Conservation (phyloP, 257 asterid species). For the Solanum gracilifrons region DNA sequence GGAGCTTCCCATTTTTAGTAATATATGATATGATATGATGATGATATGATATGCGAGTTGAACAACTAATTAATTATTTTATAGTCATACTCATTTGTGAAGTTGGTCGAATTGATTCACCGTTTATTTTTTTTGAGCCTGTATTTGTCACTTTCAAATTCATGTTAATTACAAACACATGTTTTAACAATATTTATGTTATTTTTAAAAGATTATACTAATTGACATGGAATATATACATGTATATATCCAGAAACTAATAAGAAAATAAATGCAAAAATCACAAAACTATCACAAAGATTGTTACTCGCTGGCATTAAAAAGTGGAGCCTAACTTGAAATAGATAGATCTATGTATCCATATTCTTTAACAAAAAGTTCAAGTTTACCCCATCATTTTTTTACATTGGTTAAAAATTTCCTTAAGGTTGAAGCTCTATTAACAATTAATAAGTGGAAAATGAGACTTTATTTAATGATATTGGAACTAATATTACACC, state of each 20-base stretch:
- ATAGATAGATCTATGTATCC: neutral
- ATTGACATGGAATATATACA: too few species aligned
- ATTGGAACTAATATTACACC: neutral
- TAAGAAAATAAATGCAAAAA: neutral
- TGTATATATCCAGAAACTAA: neutral
- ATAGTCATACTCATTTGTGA: neutral
- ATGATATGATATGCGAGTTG: neutral
- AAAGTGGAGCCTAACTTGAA: neutral
- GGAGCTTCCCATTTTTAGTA: too few species aligned
- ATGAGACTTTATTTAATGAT: neutral
- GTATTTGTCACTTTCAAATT: neutral
- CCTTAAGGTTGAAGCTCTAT: neutral
- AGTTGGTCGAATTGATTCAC: neutral
- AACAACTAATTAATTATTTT: neutral
- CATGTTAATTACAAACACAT: too few species aligned
- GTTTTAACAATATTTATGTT: neutral
- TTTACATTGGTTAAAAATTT: too few species aligned
- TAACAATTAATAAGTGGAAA: neutral
- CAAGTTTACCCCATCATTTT: neutral
- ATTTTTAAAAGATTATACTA: too few species aligned
- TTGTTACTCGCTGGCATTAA: neutral
- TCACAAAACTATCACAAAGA: neutral
- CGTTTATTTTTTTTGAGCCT: neutral
- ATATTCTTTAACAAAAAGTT: neutral
- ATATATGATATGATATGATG: too few species aligned